Conservation (phyloP, 768 basidiomycete genomes). For the Calocybe indica region DNA sequence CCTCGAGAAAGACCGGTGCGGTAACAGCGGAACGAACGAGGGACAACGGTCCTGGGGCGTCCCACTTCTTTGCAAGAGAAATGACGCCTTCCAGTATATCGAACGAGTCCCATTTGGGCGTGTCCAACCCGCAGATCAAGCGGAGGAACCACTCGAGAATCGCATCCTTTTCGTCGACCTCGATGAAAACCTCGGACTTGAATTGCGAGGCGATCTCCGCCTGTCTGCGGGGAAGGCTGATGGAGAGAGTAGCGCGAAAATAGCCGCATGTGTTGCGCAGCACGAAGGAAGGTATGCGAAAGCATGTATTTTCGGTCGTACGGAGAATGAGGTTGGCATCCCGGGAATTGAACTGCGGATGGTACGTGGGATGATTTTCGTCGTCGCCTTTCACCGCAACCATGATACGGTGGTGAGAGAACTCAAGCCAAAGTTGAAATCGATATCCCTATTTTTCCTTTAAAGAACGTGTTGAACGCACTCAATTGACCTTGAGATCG, state of each 20-base stretch:
- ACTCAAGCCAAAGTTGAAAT: too few species aligned
- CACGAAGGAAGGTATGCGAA: slow-evolving; percentile 37
- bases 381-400: too few species aligned
- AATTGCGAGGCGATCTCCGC: slow-evolving; percentile 9
- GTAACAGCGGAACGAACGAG: slow-evolving; percentile 35
- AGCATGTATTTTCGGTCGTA: slow-evolving; percentile 33
- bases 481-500: too few species aligned
- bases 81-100: slow-evolving; percentile 33
- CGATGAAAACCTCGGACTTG: not conserved
- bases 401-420: too few species aligned
- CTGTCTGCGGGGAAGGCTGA: slow-evolving; percentile 2
- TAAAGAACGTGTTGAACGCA: too few species aligned
- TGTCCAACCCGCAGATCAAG: slow-evolving; percentile 35
- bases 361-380: slow-evolving; percentile 1
- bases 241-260: slow-evolving; percentile 32
- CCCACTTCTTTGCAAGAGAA: slow-evolving; percentile 39
- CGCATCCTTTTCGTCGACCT: slow-evolving; percentile 26
- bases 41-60: slow-evolving; percentile 37
- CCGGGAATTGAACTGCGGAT: slow-evolving; percentile 31
- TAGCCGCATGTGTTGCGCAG: slow-evolving; percentile 32
- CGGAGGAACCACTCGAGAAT: slow-evolving; percentile 32
- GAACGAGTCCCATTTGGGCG: slow-evolving; percentile 32
- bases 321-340: slow-evolving; percentile 38
- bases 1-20: slow-evolving; percentile 32
- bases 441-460: too few species aligned